Percentiles rank a stretch among this genome's conserved stretches.
These are phyloP conservation scores for Apiospora saccharicola DNA, from an alignment of 2,329 filamentous ascomycete species.

Conservation along the genomic window DNA sequence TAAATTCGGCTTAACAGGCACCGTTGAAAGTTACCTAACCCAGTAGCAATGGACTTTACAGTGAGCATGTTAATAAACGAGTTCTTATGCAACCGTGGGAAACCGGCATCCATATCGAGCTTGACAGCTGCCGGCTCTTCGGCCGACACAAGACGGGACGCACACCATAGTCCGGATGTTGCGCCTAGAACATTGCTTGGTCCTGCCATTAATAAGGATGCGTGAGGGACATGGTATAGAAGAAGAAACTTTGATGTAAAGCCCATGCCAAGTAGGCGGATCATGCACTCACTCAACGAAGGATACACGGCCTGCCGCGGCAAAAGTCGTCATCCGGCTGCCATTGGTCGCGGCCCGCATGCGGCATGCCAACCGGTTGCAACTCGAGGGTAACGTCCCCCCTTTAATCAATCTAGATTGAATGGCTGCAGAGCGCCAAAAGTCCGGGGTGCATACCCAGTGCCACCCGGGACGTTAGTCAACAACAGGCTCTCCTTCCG, in stretches of 20 bases:
- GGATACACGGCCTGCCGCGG: constrained; percentile 5
- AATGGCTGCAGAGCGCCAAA: background rate
- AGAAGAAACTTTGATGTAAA: background rate
- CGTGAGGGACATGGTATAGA: background rate
- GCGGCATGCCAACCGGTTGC: constrained; percentile 13
- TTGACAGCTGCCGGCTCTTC: background rate
- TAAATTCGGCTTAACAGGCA: background rate
- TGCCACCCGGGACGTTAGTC: background rate
- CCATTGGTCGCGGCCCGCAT: constrained; percentile 7
- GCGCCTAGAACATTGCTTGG: background rate
- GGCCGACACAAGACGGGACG: background rate
- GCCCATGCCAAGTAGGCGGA: background rate
- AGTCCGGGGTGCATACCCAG: constrained; percentile 11
- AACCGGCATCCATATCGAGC: background rate
- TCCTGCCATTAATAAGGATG: no score
- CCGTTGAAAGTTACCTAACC: background rate
- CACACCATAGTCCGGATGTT: background rate
- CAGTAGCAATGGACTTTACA: background rate
- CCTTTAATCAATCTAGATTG: constrained; percentile 20
- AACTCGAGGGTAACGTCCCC: constrained; percentile 5
- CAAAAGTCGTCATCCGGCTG: background rate
- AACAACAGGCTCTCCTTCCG: background rate
- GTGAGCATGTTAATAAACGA: background rate
- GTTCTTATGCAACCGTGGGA: background rate
- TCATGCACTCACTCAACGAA: background rate